Conservation (phyloP, 2,329 filamentous ascomycete species). For the Cladosporium sp. region DNA sequence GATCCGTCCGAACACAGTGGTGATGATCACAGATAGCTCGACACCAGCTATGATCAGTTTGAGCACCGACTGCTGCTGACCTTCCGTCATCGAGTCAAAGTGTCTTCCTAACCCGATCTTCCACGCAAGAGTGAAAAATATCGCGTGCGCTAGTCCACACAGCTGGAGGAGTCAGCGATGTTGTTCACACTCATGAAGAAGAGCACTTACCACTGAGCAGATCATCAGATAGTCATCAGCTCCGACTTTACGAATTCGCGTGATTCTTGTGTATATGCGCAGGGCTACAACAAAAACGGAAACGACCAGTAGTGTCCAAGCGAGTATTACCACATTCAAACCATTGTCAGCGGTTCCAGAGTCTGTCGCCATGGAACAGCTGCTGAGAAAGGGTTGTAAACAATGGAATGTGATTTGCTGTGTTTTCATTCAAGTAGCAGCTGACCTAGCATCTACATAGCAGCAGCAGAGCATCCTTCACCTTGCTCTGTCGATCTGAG, state of each 20-base stretch:
- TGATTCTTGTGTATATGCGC: neutral
- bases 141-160: constrained; percentile 4
- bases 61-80: neutral
- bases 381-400: neutral
- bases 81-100: neutral
- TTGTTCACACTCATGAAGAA: neutral
- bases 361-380: neutral
- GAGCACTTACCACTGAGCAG: neutral
- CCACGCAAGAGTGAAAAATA: constrained; percentile 2
- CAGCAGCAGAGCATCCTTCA: neutral
- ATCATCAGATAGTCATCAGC: constrained; percentile 18
- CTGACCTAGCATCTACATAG: neutral
- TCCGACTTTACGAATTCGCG: neutral
- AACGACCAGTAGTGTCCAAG: neutral
- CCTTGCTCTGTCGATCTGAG: neutral
- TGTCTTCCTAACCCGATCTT: neutral
- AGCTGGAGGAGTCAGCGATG: neutral
- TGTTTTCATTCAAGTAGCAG: neutral
- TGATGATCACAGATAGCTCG: constrained; percentile 14
- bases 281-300: neutral
- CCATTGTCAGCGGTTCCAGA: neutral
- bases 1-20: constrained; percentile 13
- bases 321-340: neutral
- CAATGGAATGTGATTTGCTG: neutral
- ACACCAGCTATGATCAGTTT: neutral